Evolutionary conservation across 371 early-diverging fungal species (phyloP).

Genomic region (Entomophthora muscae): DNA sequence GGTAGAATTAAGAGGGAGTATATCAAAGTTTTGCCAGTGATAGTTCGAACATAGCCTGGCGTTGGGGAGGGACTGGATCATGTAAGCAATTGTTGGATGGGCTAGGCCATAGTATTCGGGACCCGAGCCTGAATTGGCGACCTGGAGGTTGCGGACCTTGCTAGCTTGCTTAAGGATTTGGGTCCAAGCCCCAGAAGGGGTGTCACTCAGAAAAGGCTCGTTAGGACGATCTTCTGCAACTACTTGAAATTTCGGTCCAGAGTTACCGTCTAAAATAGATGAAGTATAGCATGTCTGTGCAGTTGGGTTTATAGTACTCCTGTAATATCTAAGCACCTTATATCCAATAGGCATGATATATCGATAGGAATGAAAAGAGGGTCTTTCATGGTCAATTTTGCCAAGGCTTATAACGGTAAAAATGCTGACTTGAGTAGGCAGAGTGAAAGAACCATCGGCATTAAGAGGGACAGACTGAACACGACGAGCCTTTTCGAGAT

Average conservation of each 20-base stretch:
- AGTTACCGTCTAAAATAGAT: not conserved
- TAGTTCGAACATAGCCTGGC: constrained; percentile 49
- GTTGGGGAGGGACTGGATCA: constrained; percentile 77
- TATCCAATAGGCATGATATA: constrained; percentile 88
- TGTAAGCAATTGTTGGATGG: constrained; percentile 64
- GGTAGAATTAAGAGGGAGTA: constrained; percentile 9
- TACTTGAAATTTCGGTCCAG: not conserved
- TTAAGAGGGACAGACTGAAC: constrained; percentile 20
- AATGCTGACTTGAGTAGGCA: constrained; percentile 67
- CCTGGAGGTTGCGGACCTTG: constrained; percentile 50
- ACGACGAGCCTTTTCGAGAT: no score
- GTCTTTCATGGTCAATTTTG: constrained; percentile 51
- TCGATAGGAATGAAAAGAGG: constrained; percentile 73
- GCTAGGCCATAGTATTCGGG: constrained; percentile 85
- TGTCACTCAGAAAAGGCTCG: constrained; percentile 23
- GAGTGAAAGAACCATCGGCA: constrained; percentile 40
- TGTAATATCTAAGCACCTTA: constrained; percentile 28
- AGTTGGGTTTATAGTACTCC: not conserved
- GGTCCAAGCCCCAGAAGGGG: constrained; percentile 84
- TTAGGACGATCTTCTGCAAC: not conserved
- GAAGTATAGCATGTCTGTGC: not conserved
- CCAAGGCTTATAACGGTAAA: constrained; percentile 60
- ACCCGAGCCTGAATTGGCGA: constrained; percentile 65
- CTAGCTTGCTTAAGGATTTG: constrained; percentile 60
- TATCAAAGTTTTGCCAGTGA: constrained; percentile 40